Percentiles rank a stretch among this genome's conserved stretches.
phyloP scores from a whole-genome alignment of 805 yeast genomes.

The Pichia insulana region DNA sequence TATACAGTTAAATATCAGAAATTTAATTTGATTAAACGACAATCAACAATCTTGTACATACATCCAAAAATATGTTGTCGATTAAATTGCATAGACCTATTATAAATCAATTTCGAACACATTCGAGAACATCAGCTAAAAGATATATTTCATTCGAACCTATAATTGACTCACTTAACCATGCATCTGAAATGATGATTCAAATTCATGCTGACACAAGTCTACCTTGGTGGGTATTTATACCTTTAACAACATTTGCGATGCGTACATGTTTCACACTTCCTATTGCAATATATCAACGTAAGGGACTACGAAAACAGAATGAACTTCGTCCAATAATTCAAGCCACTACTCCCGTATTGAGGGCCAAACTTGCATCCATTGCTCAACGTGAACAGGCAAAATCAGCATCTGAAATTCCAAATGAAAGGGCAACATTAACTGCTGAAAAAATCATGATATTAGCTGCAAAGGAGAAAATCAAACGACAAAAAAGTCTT shows the following conservation, averaged over 20 bases:
- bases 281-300: slow-evolving; percentile 69
- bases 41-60: too few relatives aligned
- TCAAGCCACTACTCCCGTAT: slow-evolving; percentile 66
- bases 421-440: slow-evolving; percentile 33
- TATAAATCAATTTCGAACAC: too few relatives aligned
- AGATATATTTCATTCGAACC: slow-evolving; percentile 21
- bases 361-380: slow-evolving; percentile 47
- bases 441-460: slow-evolving; percentile 73
- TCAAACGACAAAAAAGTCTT: slow-evolving; percentile 64
- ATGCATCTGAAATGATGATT: slow-evolving; percentile 31
- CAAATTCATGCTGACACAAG: slow-evolving; percentile 46
- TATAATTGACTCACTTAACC: slow-evolving; percentile 13
- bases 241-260: slow-evolving; percentile 64
- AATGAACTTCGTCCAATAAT: slow-evolving; percentile 62
- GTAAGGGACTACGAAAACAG: slow-evolving; percentile 63
- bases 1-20: too few relatives aligned
- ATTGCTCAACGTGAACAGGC: slow-evolving; percentile 30
- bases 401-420: slow-evolving; percentile 17
- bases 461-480: slow-evolving; percentile 66
- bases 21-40: too few relatives aligned
- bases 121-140: neutral
- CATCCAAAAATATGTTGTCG: neutral
- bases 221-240: slow-evolving; percentile 75
- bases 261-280: slow-evolving; percentile 60
- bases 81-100: neutral